Conservation (phyloP, 2,329 filamentous ascomycete species). For the Talaromyces sp. region DNA sequence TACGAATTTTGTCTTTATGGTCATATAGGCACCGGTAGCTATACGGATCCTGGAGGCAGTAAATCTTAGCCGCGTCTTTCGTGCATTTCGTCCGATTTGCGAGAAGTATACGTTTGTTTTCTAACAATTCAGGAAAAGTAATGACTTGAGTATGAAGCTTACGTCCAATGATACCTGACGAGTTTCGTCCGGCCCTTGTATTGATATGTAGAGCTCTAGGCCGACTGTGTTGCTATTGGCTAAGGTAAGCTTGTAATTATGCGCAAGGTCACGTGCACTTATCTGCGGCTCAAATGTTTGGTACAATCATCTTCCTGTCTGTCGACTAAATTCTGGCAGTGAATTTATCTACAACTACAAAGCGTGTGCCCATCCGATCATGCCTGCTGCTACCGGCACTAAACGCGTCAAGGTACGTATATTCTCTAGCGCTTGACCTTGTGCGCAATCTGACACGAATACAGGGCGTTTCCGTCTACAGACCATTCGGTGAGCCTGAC, state of each 20-base stretch:
- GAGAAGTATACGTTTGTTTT: too few species aligned
- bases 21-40: too few species aligned
- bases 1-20: too few species aligned
- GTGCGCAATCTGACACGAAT: constrained; percentile 23
- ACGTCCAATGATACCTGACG: background rate
- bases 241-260: background rate
- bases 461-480: constrained; percentile 46
- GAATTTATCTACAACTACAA: background rate
- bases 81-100: too few species aligned
- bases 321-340: background rate
- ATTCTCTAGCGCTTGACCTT: background rate
- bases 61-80: too few species aligned
- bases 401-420: constrained; percentile 51
- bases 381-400: constrained; percentile 54
- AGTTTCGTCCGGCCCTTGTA: background rate
- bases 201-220: background rate
- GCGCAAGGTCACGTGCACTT: background rate
- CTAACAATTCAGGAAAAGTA: too few species aligned
- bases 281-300: background rate
- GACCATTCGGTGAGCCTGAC: constrained; percentile 44
- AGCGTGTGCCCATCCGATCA: constrained; percentile 23
- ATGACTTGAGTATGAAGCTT: background rate
- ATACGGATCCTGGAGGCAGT: too few species aligned
- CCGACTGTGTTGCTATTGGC: background rate
- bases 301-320: background rate